phyloP scores from a whole-genome alignment of 208 protist genomes.

The Crithidia thermophila region DNA sequence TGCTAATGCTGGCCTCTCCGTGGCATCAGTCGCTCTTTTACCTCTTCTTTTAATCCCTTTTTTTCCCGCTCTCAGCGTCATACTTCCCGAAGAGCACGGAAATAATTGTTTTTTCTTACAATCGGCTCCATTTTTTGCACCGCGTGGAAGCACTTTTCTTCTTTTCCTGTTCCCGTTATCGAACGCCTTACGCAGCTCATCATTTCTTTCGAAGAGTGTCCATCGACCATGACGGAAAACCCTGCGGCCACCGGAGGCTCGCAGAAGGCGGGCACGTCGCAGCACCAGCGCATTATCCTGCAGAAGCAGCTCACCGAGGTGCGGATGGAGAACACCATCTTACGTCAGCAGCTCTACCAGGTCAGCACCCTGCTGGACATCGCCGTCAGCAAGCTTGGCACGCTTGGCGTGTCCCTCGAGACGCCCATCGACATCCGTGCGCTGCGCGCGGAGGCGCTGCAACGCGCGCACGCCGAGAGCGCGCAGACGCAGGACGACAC shows the following conservation, averaged over 20 bases:
- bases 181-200: neutral
- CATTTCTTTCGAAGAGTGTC: neutral
- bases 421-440: constrained; percentile 79
- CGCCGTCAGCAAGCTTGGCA: constrained; percentile 81
- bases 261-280: constrained; percentile 52
- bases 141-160: neutral
- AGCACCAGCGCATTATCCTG: constrained; percentile 76
- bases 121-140: neutral
- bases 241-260: constrained; percentile 18
- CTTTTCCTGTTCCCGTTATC: neutral
- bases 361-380: constrained; percentile 82
- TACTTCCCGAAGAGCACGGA: no score
- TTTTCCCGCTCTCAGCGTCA: no score
- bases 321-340: constrained; percentile 75
- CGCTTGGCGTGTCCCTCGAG: constrained; percentile 73
- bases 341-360: constrained; percentile 84
- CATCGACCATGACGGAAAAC: constrained; percentile 12
- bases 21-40: no score
- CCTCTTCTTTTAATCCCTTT: no score
- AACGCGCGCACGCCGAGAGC: constrained; percentile 33
- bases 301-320: constrained; percentile 72
- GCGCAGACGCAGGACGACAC: constrained; percentile 30
- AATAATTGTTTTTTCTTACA: no score
- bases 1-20: no score
- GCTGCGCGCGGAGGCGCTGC: constrained; percentile 57